These are phyloP conservation scores for Neoascochyta sp. DNA, from an alignment of 2,329 filamentous ascomycete species.

Conservation along the genomic window DNA sequence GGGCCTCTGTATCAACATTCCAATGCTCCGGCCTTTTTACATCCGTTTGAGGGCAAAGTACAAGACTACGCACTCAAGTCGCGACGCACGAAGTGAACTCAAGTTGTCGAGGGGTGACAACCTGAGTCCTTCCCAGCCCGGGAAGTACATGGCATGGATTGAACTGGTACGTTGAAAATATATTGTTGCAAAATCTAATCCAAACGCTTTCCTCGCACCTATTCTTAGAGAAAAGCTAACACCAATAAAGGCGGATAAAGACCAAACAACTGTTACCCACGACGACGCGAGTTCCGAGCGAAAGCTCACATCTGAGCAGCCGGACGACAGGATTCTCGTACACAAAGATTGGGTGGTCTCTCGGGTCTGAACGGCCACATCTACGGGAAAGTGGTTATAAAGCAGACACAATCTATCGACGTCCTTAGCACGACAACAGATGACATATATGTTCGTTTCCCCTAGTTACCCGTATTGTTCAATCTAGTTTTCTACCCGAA, in stretches of 20 bases:
- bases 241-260: slow-evolving; percentile 16
- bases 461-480: too few species aligned
- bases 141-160: slow-evolving; percentile 19
- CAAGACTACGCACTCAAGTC: slow-evolving; percentile 13
- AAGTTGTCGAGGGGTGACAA: slow-evolving; percentile 9
- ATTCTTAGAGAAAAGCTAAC: background rate
- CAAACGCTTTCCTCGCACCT: too few species aligned
- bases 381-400: too few species aligned
- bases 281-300: slow-evolving; percentile 20
- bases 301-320: slow-evolving; percentile 12
- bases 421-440: too few species aligned
- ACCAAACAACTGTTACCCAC: slow-evolving; percentile 12
- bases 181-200: too few species aligned
- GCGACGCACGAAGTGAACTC: slow-evolving; percentile 3
- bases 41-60: slow-evolving; percentile 16
- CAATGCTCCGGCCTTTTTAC: slow-evolving; percentile 21
- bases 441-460: too few species aligned
- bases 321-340: slow-evolving; percentile 14
- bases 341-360: slow-evolving; percentile 17
- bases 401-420: too few species aligned
- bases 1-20: slow-evolving; percentile 22
- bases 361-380: slow-evolving; percentile 2
- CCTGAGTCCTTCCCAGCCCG: too few species aligned
- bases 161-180: slow-evolving; percentile 20
- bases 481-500: too few species aligned